A percentile compares a stretch with the other conserved stretches of the same genome.
phyloP scores from a whole-genome alignment of 116 monocot genomes.

The Zostera marina region DNA sequence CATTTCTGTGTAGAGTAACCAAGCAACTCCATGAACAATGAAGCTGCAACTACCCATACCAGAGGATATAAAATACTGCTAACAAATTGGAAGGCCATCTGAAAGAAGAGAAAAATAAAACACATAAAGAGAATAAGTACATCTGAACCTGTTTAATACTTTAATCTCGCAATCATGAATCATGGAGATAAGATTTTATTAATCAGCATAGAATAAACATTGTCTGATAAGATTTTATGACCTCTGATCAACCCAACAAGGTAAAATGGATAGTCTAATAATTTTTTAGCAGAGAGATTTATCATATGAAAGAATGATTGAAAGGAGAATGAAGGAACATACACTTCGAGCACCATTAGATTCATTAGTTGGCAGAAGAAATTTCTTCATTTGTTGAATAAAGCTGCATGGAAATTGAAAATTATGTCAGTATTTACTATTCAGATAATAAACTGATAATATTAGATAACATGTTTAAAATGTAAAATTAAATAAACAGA shows the following conservation, averaged over 20 bases:
- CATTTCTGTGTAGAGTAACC: constrained; percentile 93
- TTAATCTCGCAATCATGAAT: too few species aligned
- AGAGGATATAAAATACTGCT: constrained; percentile 66
- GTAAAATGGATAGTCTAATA: too few species aligned
- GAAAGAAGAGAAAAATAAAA: constrained; percentile 3
- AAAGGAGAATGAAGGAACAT: constrained; percentile 4
- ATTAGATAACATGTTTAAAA: background rate
- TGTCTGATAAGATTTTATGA: too few species aligned
- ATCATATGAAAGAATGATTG: background rate
- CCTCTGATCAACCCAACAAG: too few species aligned
- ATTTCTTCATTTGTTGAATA: constrained; percentile 40
- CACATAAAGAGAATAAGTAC: background rate
- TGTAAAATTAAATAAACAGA: too few species aligned
- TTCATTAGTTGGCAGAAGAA: constrained; percentile 28
- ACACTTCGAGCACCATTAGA: constrained; percentile 31
- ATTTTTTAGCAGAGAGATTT: background rate
- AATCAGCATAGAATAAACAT: too few species aligned
- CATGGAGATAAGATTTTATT: too few species aligned
- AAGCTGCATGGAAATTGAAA: constrained; percentile 28
- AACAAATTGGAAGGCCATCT: constrained; percentile 91
- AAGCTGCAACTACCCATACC: constrained; percentile 82
- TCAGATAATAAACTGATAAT: background rate
- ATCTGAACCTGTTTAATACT: too few species aligned
- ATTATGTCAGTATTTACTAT: background rate
- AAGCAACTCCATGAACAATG: constrained; percentile 89